A percentile compares a stretch with the other conserved stretches of the same genome.
phyloP scores from a whole-genome alignment of 495 filamentous ascomycete species.

The Neurospora sp. region DNA sequence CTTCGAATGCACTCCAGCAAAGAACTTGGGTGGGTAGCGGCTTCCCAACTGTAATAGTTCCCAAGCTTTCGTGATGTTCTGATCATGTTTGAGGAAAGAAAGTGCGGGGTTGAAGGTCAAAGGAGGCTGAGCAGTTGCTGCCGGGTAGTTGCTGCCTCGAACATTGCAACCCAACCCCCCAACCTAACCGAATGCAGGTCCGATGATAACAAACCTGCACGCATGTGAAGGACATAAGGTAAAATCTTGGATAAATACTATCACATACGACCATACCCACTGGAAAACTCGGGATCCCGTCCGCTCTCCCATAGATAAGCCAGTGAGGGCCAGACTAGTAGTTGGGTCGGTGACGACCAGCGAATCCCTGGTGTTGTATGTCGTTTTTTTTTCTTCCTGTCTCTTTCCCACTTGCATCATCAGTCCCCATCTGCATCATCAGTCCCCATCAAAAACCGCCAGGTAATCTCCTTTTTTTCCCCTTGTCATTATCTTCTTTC shows the following conservation, averaged over 20 bases:
- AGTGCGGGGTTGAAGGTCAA: not conserved
- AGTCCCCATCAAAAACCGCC: no score
- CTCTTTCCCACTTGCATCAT: no score
- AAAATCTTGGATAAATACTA: fast-evolving
- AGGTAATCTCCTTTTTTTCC: no score
- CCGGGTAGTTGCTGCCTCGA: not conserved
- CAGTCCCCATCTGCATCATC: no score
- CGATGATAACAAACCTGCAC: not conserved
- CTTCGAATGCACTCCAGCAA: not conserved
- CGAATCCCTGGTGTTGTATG: conserved; percentile 20
- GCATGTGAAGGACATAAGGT: not conserved
- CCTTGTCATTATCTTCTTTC: no score
- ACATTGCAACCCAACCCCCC: not conserved
- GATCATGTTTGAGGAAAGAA: not conserved
- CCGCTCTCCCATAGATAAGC: not conserved
- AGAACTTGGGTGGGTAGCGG: not conserved
- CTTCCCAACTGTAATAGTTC: not conserved
- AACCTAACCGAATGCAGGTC: not conserved
- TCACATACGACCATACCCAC: not conserved
- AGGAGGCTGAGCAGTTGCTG: not conserved
- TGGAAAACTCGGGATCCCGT: not conserved
- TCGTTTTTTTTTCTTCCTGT: conserved; percentile 8
- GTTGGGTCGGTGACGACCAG: conserved; percentile 39
- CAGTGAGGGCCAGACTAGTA: conserved; percentile 24
- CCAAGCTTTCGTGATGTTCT: not conserved